Evolutionary conservation across 208 protist species (phyloP).

Genomic region (Herpetomonas tarakana): DNA sequence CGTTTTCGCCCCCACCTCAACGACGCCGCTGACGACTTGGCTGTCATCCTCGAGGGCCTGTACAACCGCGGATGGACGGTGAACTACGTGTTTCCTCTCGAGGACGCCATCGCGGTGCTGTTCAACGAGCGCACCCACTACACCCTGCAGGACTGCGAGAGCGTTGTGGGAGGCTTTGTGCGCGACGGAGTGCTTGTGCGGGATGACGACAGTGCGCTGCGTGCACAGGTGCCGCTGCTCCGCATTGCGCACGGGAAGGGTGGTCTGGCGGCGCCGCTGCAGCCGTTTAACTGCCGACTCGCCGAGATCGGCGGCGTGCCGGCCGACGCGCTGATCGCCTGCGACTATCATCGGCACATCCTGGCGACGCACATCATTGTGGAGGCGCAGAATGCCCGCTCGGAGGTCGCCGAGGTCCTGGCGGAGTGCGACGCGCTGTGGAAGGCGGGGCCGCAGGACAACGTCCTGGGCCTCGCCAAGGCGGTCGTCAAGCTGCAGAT

Average conservation of each 20-base stretch:
- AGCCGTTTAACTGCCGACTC: constrained; percentile 32
- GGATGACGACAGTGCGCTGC: constrained; percentile 24
- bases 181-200: constrained; percentile 28
- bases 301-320: constrained; percentile 43
- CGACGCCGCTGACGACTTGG: constrained; percentile 35
- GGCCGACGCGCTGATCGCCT: constrained; percentile 69
- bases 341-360: constrained; percentile 76
- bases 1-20: constrained; percentile 43
- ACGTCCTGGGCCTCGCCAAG: constrained; percentile 54
- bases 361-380: constrained; percentile 67
- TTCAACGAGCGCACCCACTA: constrained; percentile 71
- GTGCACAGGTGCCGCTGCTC: constrained; percentile 26
- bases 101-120: constrained; percentile 75
- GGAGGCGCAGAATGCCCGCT: constrained; percentile 76
- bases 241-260: constrained; percentile 10
- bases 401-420: constrained; percentile 56
- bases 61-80: constrained; percentile 83
- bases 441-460: constrained; percentile 29
- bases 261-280: constrained; percentile 14
- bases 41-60: constrained; percentile 72
- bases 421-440: constrained; percentile 54
- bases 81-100: constrained; percentile 56
- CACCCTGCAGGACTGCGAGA: constrained; percentile 54
- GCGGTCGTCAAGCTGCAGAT: constrained; percentile 64
- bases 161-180: constrained; percentile 35